phyloP scores from a whole-genome alignment of 345 rosid genomes.

The Eucalyptus sp. region DNA sequence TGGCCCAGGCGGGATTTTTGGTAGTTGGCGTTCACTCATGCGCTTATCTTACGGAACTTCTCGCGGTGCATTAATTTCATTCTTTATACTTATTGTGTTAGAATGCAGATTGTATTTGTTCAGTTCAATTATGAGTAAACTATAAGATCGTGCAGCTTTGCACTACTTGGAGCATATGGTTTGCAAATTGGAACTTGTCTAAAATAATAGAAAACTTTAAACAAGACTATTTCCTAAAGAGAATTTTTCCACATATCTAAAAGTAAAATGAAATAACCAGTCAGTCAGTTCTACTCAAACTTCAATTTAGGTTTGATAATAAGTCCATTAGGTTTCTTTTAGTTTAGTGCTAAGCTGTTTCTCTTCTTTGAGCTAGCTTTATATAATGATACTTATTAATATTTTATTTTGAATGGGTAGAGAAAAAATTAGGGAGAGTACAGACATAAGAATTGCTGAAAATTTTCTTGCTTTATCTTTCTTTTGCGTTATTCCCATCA shows the following conservation, averaged over 20 bases:
- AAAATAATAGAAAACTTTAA: not conserved
- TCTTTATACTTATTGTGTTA: too few relatives aligned
- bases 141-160: too few relatives aligned
- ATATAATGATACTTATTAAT: not conserved
- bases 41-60: not conserved
- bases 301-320: not conserved
- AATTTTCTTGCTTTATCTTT: not conserved
- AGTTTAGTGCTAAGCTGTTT: not conserved
- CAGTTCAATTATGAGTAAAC: too few relatives aligned
- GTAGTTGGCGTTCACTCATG: too few relatives aligned
- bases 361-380: not conserved
- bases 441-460: not conserved
- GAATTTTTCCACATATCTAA: not conserved
- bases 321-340: not conserved
- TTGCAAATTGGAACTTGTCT: not conserved
- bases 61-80: not conserved
- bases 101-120: too few relatives aligned
- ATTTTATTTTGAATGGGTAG: not conserved
- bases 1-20: too few relatives aligned
- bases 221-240: not conserved
- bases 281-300: not conserved
- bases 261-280: not conserved
- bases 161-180: not conserved
- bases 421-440: not conserved
- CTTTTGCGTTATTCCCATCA: not conserved